A percentile compares a stretch with the other conserved stretches of the same genome.
These are phyloP conservation scores for Nicotiana tomentosiformis DNA, from an alignment of 257 asterid species.

Conservation along the genomic window DNA sequence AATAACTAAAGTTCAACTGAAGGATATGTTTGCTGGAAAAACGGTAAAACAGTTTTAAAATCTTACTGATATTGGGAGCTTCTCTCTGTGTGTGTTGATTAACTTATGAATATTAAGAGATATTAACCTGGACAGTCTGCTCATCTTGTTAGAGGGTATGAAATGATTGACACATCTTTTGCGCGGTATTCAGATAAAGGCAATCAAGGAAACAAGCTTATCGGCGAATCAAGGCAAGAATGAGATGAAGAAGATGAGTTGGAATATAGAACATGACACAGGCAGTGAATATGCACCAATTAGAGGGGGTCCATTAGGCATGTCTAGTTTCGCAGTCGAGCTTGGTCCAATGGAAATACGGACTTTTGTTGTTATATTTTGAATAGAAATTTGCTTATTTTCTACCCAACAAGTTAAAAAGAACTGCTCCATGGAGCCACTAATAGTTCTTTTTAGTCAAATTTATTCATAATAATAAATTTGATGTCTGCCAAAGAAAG, in stretches of 20 bases:
- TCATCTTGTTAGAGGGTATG: background rate
- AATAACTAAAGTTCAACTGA: constrained; percentile 60
- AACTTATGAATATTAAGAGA: background rate
- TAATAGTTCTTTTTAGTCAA: background rate
- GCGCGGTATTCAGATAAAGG: constrained; percentile 37
- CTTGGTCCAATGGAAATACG: constrained; percentile 93
- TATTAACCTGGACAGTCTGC: background rate
- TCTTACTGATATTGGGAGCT: background rate
- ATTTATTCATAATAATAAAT: background rate
- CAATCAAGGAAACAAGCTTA: constrained; percentile 57
- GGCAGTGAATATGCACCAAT: constrained; percentile 22
- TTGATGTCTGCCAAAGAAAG: background rate
- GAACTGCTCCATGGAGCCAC: background rate
- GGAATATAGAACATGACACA: constrained; percentile 48
- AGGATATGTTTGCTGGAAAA: constrained; percentile 61
- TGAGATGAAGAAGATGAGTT: constrained; percentile 47
- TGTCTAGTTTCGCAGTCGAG: constrained; percentile 44
- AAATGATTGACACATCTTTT: background rate
- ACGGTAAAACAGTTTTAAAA: constrained; percentile 26
- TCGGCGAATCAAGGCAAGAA: constrained; percentile 73
- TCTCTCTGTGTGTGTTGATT: background rate
- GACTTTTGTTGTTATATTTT: constrained; percentile 56
- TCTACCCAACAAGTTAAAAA: background rate
- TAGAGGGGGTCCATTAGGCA: constrained; percentile 46
- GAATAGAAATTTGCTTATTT: background rate